A percentile compares a stretch with the other conserved stretches of the same genome.
Evolutionary conservation across 805 yeast genomes (phyloP).

Genomic region (Kodamaea nitidulidarum): DNA sequence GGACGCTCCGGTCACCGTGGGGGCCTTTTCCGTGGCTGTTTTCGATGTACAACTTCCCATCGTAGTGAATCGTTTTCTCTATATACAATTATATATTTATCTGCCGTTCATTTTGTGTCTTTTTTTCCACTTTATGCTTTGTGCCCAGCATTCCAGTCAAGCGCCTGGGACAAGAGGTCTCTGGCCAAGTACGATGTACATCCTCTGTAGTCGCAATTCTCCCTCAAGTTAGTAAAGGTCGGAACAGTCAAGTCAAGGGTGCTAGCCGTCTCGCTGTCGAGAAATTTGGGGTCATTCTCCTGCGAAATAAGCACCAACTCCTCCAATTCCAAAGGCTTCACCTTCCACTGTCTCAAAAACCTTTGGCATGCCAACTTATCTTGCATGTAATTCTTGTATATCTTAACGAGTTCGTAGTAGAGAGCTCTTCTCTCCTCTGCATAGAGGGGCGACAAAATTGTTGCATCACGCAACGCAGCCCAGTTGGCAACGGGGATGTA

Average conservation of each 20-base stretch:
- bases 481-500: constrained; percentile 81
- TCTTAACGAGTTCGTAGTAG: constrained; percentile 52
- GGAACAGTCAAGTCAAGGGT: constrained; percentile 20
- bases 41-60: constrained; percentile 29
- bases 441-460: constrained; percentile 43
- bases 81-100: constrained; percentile 1
- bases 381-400: constrained; percentile 38
- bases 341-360: constrained; percentile 29
- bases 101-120: background rate
- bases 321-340: constrained; percentile 18
- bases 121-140: background rate
- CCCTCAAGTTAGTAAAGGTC: constrained; percentile 21
- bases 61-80: background rate
- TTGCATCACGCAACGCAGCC: constrained; percentile 79
- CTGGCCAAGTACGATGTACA: constrained; percentile 17
- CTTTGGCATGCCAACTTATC: constrained; percentile 28
- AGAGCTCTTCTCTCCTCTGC: constrained; percentile 46
- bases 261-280: background rate
- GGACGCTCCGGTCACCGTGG: constrained; percentile 1
- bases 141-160: background rate
- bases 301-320: constrained; percentile 20
- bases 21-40: constrained; percentile 2
- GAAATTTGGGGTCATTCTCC: constrained; percentile 16
- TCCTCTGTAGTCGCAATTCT: constrained; percentile 26
- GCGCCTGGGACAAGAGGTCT: constrained; percentile 1